phyloP scores from a whole-genome alignment of 129 eudicot genomes.

The Flaveria brownii region DNA sequence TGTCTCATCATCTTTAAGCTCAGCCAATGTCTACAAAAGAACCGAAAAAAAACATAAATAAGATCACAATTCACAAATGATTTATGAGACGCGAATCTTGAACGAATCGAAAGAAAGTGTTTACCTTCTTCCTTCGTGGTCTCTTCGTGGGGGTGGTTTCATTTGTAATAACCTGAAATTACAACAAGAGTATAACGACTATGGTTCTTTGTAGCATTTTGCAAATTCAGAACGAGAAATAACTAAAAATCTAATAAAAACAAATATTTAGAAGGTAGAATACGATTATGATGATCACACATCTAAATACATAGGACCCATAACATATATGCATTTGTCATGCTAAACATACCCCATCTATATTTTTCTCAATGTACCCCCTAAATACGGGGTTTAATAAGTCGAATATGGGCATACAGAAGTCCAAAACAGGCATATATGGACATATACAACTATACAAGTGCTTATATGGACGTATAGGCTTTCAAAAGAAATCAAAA shows the following conservation, averaged over 20 bases:
- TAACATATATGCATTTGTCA: neutral
- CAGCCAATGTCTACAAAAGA: constrained; percentile 35
- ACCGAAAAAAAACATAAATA: neutral
- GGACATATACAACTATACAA: too few species aligned
- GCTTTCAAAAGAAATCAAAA: too few species aligned
- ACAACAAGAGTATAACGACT: neutral
- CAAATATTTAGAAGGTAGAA: neutral
- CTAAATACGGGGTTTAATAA: too few species aligned
- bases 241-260: neutral
- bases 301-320: neutral
- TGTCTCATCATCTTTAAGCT: constrained; percentile 42
- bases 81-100: neutral
- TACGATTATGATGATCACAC: neutral
- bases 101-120: constrained; percentile 11
- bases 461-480: too few species aligned
- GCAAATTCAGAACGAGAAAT: neutral
- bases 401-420: too few species aligned
- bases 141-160: constrained; percentile 47
- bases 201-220: neutral
- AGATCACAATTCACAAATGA: neutral
- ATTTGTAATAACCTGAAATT: constrained; percentile 37
- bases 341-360: too few species aligned
- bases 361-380: too few species aligned
- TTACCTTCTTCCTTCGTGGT: constrained; percentile 55
- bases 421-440: too few species aligned